Evolutionary conservation across 208 protist genomes (phyloP).

Genomic region (Wallacemonas sp.): DNA sequence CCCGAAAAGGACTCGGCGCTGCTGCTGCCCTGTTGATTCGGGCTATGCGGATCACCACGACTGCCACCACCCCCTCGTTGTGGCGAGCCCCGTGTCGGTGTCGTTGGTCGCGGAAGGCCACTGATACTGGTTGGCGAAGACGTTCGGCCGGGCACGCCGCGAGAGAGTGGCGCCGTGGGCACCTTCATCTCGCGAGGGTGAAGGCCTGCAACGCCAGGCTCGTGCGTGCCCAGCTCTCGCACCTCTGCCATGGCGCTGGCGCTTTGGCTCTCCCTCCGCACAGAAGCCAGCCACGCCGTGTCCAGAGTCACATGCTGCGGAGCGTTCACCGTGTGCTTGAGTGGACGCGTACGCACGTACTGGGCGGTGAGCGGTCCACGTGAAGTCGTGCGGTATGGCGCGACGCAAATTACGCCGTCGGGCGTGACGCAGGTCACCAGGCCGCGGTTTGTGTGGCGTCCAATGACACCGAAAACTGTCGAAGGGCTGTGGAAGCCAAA

Average conservation of each 20-base stretch:
- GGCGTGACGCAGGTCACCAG: conserved; percentile 37
- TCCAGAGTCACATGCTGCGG: not conserved
- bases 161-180: not conserved
- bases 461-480: conserved; percentile 47
- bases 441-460: conserved; percentile 58
- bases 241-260: not conserved
- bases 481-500: conserved; percentile 45
- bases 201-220: no score
- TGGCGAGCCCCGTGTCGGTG: not conserved
- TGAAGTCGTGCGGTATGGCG: conserved; percentile 20
- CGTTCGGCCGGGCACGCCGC: not conserved
- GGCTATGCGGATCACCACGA: no score
- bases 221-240: no score
- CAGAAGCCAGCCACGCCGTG: not conserved
- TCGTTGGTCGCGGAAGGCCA: not conserved
- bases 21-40: no score
- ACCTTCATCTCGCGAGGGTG: no score
- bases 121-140: not conserved
- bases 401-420: conserved; percentile 33
- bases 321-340: not conserved
- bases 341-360: not conserved
- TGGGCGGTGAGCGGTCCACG: not conserved
- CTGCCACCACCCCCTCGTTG: not conserved
- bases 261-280: not conserved
- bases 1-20: no score